Base-by-base conservation (phyloP, 192 early-diverging fungal species). In the Backusella macrospora region DNA sequence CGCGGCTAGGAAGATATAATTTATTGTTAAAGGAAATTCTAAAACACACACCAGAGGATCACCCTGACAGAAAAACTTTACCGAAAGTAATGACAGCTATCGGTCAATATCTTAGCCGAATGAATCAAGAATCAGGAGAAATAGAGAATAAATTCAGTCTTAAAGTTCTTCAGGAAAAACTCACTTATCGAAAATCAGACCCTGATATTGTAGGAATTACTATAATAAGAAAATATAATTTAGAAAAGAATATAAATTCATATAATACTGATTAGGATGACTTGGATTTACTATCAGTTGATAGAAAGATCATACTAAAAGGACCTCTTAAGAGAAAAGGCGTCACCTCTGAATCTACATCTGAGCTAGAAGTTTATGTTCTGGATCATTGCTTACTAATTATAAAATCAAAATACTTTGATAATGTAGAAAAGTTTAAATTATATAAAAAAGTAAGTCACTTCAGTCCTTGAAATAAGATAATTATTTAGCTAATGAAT, bases 361-460 rank as follows among this genome's bases (percentile, higher is more conserved):
- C 89, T 2, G 92, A 92, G 40, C 73, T 96, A 29, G 84, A 87
- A 49, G 87, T 97, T 26, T 92, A 93, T 74, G 76, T 98, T 48
- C 90, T 99, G 43, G 97, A 99, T 78, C 92, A 98, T 83, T 87
- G 89, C 73, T 74, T 95, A n/a, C 78, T 95, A 37, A 84, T 94
- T 76, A 88, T 90, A 70, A 92, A 90, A 72, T 80, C 82, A 67
- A 94, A 91, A 77, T 82, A 79, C 15, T 83, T 86, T 44, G 80
- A 85, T 70, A 82, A 87, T 45, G 80, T 83, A 5, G 90, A 89
- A 46, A 85, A 88, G 68, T 89, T 82, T 72, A 92, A 89, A 65
- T 78, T 92, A 10, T 80, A 87, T 63, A 81, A 80, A 70, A 78
- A 78, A 77, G 85, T 86, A 77, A 71, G 21, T 38, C 29, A 42